Conservation (phyloP, 306 rosid species). For the Vachellia collinsii region DNA sequence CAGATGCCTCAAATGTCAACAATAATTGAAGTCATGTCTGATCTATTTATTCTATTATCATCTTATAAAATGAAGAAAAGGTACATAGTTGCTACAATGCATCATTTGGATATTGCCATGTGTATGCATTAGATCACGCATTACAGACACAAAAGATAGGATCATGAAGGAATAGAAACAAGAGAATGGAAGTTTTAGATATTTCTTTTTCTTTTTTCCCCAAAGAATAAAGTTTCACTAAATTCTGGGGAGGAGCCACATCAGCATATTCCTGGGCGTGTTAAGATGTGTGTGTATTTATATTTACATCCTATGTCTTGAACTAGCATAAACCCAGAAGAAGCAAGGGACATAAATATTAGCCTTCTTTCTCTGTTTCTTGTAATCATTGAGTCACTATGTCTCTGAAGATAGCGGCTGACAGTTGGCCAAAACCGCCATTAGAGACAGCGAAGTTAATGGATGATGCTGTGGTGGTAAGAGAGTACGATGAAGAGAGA, state of each 20-base stretch:
- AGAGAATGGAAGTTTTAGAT: constrained; percentile 37
- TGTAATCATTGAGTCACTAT: constrained; percentile 28
- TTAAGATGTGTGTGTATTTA: constrained; percentile 28
- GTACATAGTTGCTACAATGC: constrained; percentile 28
- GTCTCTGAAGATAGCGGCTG: constrained; percentile 71
- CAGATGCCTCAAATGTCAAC: constrained; percentile 33
- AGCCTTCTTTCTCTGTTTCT: constrained; percentile 29
- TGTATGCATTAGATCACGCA: constrained; percentile 41
- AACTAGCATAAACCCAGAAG: constrained; percentile 36
- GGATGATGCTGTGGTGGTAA: constrained; percentile 42
- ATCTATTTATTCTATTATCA: constrained; percentile 34
- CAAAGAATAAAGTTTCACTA: constrained; percentile 42
- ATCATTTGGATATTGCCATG: constrained; percentile 44
- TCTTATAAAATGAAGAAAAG: constrained; percentile 2
- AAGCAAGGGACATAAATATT: constrained; percentile 11
- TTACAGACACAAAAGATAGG: constrained; percentile 39
- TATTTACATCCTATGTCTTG: constrained; percentile 30
- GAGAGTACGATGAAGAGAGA: constrained; percentile 68
- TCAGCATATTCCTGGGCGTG: constrained; percentile 39
- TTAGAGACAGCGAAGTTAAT: constrained; percentile 29
- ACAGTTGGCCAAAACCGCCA: constrained; percentile 41
- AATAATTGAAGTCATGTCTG: constrained; percentile 45
- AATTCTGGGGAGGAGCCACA: constrained; percentile 58
- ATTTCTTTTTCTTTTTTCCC: background rate
- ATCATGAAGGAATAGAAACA: constrained; percentile 45